These are phyloP conservation scores for Leccinum disarticulatum DNA, from an alignment of 768 basidiomycete genomes.

Conservation along the genomic window DNA sequence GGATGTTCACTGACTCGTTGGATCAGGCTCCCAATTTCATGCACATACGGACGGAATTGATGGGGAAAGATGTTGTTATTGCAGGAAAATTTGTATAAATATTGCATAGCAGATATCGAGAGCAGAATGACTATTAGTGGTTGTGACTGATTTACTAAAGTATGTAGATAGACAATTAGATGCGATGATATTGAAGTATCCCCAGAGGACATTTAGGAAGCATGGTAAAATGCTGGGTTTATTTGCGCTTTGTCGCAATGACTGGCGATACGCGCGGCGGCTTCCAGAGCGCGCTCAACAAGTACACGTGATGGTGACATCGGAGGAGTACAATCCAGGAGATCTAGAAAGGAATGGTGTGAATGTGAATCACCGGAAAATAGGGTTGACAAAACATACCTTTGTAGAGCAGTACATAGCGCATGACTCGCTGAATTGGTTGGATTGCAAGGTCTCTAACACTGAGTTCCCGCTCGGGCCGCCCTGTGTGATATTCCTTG, in stretches of 20 bases:
- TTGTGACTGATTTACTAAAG: neutral
- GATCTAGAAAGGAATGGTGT: constrained; percentile 37
- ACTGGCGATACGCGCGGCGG: constrained; percentile 55
- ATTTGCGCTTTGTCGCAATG: constrained; percentile 62
- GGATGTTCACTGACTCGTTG: neutral
- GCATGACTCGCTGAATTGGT: constrained; percentile 62
- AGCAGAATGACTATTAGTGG: neutral
- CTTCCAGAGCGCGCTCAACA: constrained; percentile 58
- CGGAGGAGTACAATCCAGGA: constrained; percentile 48
- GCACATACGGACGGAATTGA: constrained; percentile 28
- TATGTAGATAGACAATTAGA: neutral
- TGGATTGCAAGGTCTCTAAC: constrained; percentile 63
- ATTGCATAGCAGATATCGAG: neutral
- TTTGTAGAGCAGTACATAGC: constrained; percentile 61
- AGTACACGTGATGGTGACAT: constrained; percentile 49
- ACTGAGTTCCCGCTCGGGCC: constrained; percentile 20
- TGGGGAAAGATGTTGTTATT: constrained; percentile 36
- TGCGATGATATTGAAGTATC: constrained; percentile 2
- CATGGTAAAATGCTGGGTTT: constrained; percentile 45
- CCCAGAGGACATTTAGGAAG: constrained; percentile 8
- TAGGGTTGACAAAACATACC: constrained; percentile 37
- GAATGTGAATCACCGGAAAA: constrained; percentile 3
- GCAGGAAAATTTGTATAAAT: constrained; percentile 26
- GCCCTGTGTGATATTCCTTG: constrained; percentile 5
- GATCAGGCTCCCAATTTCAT: constrained; percentile 26